Base-by-base conservation (phyloP, 2,329 filamentous ascomycete genomes). In the Pseudocercospora eumusae region DNA sequence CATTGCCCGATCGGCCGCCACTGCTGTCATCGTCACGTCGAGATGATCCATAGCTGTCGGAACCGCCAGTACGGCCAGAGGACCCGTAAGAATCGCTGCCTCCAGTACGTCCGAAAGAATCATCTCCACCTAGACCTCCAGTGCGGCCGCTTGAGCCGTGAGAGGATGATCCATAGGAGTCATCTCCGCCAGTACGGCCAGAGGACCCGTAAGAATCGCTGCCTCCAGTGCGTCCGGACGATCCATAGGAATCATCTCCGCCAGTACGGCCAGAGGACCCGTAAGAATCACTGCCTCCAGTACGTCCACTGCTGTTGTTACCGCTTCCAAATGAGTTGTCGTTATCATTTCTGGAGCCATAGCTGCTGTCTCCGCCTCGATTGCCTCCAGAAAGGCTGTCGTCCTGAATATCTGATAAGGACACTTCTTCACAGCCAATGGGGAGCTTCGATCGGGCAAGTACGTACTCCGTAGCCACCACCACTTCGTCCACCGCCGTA, bases 381-480 rank as follows among this genome's bases (percentile, higher is more conserved):
- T 33, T 59, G 57, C 27, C 15, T 33, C 56, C 27, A 21, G 21
- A 33, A 23, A 23, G 23, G 13, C 25, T 54, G 52, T 54, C 52
- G 28, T 54, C 52, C 52, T 54, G 52, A 54, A 40, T 25, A 42
- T 56, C 50, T 63, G 66, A 64, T 68, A 62, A 68, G 64, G 50
- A 47, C 42, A 15, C 31, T 45, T 40, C 23, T 53, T 13, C 18
- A 49, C 40, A 42, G 33, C 61, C 58, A 64, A 65, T 65, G 40
- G 58, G 56, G 10, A 5, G 13, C 4, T 28, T 11, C 13, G 21
- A 27, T 18, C 23, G 33, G 57, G 21, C 25, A 33, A 47, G 55
- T 59, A 66, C 64, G 31, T 66, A 66, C 66, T 7, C 61, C 63
- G 42, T 57, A 63, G 20, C 61, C 63, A 45, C 57, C 59, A 55